phyloP scores from a whole-genome alignment of 1,139 yeast species.

The Saccharomyces hybrid region DNA sequence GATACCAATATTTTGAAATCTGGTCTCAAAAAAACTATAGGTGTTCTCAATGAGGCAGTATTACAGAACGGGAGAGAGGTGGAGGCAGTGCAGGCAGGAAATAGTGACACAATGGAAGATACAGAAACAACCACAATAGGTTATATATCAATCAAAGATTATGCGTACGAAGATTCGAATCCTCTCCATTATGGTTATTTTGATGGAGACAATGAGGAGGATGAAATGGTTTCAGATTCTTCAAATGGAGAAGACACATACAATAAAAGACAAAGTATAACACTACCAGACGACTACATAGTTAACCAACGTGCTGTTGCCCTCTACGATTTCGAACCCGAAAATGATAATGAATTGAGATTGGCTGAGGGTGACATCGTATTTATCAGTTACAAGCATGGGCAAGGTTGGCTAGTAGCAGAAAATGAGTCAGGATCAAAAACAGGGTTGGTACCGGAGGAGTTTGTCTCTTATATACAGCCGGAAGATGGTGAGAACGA shows the following conservation, averaged over 20 bases:
- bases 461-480: slow-evolving; percentile 61
- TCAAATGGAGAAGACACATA: slow-evolving; percentile 21
- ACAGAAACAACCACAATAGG: slow-evolving; percentile 15
- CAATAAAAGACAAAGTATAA: slow-evolving; percentile 36
- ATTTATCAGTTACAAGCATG: slow-evolving; percentile 85
- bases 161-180: slow-evolving; percentile 61
- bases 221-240: slow-evolving; percentile 10
- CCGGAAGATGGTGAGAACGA: slow-evolving; percentile 13
- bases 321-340: slow-evolving; percentile 82
- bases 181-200: slow-evolving; percentile 58
- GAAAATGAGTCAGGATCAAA: slow-evolving; percentile 27
- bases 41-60: not conserved
- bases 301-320: slow-evolving; percentile 68
- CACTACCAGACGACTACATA: slow-evolving; percentile 29
- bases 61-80: not conserved
- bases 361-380: slow-evolving; percentile 75
- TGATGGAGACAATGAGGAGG: slow-evolving; percentile 17
- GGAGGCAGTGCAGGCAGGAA: not conserved
- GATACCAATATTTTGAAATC: not conserved
- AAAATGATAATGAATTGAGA: slow-evolving; percentile 85
- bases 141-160: slow-evolving; percentile 55
- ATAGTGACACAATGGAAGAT: slow-evolving; percentile 7
- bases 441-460: slow-evolving; percentile 94
- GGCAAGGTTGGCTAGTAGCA: slow-evolving; percentile 98
- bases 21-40: not conserved